phyloP scores from a whole-genome alignment of 345 rosid genomes.

The Trapa incisa region DNA sequence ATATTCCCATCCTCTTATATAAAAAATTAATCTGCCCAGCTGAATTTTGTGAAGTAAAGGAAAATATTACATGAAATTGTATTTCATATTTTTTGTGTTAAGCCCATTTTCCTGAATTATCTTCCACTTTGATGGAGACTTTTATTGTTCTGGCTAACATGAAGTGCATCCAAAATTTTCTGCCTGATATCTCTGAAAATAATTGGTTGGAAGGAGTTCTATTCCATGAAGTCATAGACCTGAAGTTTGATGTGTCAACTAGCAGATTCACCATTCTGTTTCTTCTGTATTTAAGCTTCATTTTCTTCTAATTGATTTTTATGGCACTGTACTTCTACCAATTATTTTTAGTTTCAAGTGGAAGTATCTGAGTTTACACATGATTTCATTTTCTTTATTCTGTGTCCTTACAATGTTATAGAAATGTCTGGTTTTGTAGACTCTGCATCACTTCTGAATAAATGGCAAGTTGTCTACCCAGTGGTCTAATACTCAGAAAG shows the following conservation, averaged over 20 bases:
- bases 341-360: neutral
- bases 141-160: neutral
- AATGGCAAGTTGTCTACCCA: neutral
- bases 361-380: neutral
- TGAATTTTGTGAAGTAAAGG: neutral
- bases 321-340: neutral
- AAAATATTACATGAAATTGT: neutral
- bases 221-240: neutral
- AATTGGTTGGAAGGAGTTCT: neutral
- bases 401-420: neutral
- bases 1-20: neutral
- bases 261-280: neutral
- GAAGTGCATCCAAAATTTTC: too few species aligned
- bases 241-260: neutral
- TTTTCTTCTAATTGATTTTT: neutral
- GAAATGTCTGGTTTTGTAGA: neutral
- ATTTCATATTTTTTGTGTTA: neutral
- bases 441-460: neutral
- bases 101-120: too few species aligned
- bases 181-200: neutral
- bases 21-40: neutral
- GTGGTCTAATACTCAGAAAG: neutral
- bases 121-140: too few species aligned
- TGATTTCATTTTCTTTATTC: too few species aligned
- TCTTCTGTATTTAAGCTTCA: neutral